phyloP scores from a whole-genome alignment of 768 basidiomycete genomes.

The Termitomyces eurrhizus region DNA sequence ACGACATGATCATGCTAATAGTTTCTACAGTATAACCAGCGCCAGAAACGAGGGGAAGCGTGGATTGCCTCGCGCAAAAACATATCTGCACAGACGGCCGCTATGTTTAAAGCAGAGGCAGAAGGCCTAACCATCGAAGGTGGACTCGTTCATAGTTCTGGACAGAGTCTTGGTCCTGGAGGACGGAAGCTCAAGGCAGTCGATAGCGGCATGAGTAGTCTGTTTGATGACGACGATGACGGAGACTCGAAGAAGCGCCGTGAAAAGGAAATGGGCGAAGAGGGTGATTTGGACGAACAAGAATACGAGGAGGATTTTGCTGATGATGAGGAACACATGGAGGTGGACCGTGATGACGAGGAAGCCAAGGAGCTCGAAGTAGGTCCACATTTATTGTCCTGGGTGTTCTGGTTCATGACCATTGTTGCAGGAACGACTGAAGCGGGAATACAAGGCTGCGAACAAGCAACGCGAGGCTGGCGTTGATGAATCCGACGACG shows the following conservation, averaged over 20 bases:
- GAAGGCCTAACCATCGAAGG: conserved; percentile 40
- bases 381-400: conserved; percentile 15
- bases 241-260: conserved; percentile 38
- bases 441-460: conserved; percentile 75
- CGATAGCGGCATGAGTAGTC: conserved; percentile 56
- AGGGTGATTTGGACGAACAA: conserved; percentile 81
- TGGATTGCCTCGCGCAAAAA: conserved; percentile 64
- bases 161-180: conserved; percentile 64
- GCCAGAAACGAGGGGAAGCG: conserved; percentile 73
- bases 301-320: conserved; percentile 82
- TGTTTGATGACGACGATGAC: conserved; percentile 72
- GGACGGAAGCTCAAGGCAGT: conserved; percentile 64
- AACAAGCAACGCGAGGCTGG: conserved; percentile 70
- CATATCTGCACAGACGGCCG: conserved; percentile 57
- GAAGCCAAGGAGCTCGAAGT: conserved; percentile 84
- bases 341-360: conserved; percentile 73
- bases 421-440: conserved; percentile 65
- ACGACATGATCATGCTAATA: conserved; percentile 4
- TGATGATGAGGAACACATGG: conserved; percentile 81
- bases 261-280: conserved; percentile 62
- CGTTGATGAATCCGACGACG: conserved; percentile 75
- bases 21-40: conserved; percentile 40
- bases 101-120: conserved; percentile 67
- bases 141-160: conserved; percentile 43
- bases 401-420: conserved; percentile 8